Percentiles rank a stretch among this genome's conserved stretches.
phyloP scores from a whole-genome alignment of 2,329 filamentous ascomycete genomes.

The Dactylonectria macrodidyma region DNA sequence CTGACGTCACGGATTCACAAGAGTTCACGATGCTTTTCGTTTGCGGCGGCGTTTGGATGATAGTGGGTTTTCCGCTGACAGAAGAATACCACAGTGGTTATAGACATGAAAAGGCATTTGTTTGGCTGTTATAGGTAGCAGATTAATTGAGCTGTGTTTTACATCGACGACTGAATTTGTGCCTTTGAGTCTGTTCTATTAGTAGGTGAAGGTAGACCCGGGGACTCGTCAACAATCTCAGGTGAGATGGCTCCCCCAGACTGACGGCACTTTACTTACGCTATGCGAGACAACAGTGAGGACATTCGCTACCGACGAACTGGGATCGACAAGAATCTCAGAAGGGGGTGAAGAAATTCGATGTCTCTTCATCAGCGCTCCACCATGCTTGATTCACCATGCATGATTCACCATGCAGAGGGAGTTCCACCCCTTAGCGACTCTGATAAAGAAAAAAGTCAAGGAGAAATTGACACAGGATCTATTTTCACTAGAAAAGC shows the following conservation, averaged over 20 bases:
- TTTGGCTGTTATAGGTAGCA: constrained; percentile 10
- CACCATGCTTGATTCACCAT: neutral
- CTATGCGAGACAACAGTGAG: neutral
- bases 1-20: constrained; percentile 21
- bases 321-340: neutral
- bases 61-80: constrained; percentile 15
- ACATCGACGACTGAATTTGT: neutral
- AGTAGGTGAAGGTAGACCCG: neutral
- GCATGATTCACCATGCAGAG: neutral
- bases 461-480: constrained; percentile 8
- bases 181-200: neutral
- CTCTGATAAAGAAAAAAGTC: constrained; percentile 8
- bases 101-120: constrained; percentile 20
- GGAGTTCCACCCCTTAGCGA: constrained; percentile 17
- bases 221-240: neutral
- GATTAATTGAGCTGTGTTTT: constrained; percentile 17
- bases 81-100: constrained; percentile 23
- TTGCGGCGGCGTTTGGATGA: constrained; percentile 22
- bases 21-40: constrained; percentile 17
- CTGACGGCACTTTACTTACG: neutral
- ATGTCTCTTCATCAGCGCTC: constrained; percentile 22
- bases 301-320: neutral
- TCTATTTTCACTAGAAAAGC: neutral
- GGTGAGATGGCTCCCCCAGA: constrained; percentile 6
- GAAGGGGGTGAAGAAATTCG: neutral